Evolutionary conservation across 139 green algal species (phyloP), one percentile per base, ranked within the genome.

Genomic region (Klebsormidium nitens): DNA sequence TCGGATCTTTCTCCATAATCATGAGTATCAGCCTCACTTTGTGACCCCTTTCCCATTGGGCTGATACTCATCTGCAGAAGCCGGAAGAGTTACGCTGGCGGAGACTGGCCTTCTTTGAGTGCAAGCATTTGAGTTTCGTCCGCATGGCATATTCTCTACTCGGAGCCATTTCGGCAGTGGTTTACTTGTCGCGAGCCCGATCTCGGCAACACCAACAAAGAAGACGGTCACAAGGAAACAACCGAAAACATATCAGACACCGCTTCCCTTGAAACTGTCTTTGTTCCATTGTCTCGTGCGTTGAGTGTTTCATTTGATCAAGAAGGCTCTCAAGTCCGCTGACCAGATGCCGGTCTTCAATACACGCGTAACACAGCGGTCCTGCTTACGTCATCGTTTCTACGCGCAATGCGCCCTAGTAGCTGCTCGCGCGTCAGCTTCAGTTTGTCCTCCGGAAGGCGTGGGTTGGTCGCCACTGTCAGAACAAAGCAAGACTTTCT

Each of bases 371-470:
- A 49, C 8, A 5, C 17, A 6, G 46, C 62, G 14, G 38, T n/a
- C 29, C 5, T 17, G 64, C 57, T n/a, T 5, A 61, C 58, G 40
- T 78, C 42, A 28, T 78, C 71, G 28, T 78, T 75, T 14, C 71
- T 44, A n/a, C 55, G 64, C 26, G 50, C 58, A 31, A 78, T 65
- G 35, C 29, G 14, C 17, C 50, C 65, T 1, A 78, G 44, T 19
- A 71, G 14, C 40, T 71, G 71, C 6, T 28, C 36, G 8, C 37
- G 34, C n/a, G 26, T 14, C 19, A 78, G 29, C 23, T 17, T 67
- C 5, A 78, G 50, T 17, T 78, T 60, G 36, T 77, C 36, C 36
- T 39, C 39, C 5, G 71, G 71, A n/a, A 78, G 37, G 5, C 31
- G 29, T 6, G 71, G 71, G 26, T 42, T 17, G 5, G 26, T 17